phyloP scores from a whole-genome alignment of 495 filamentous ascomycete genomes.

The Trichoderma erinaceum region DNA sequence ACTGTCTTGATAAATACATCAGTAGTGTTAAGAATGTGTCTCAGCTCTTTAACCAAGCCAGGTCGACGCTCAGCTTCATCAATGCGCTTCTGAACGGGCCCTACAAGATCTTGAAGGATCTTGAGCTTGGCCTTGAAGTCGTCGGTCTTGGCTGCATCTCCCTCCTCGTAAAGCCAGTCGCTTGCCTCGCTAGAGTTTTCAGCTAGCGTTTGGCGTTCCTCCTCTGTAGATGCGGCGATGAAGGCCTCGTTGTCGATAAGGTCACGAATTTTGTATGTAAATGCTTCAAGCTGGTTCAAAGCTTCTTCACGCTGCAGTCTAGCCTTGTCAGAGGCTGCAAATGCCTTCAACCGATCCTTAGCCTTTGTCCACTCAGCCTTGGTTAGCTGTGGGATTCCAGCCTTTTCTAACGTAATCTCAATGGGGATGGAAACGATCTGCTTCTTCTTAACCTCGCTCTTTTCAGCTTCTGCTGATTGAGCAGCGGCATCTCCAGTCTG shows the following conservation, averaged over 20 bases:
- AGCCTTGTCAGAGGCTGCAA: slow-evolving; percentile 74
- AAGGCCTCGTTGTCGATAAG: slow-evolving; percentile 71
- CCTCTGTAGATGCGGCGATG: slow-evolving; percentile 56
- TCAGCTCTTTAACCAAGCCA: slow-evolving; percentile 54
- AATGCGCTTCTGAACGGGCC: slow-evolving; percentile 60
- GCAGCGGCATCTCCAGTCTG: slow-evolving; percentile 41
- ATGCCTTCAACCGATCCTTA: slow-evolving; percentile 66
- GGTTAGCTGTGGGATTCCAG: slow-evolving; percentile 54
- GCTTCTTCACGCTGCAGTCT: slow-evolving; percentile 77
- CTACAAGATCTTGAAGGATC: slow-evolving; percentile 62
- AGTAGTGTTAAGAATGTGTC: slow-evolving; percentile 55
- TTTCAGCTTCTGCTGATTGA: slow-evolving; percentile 35
- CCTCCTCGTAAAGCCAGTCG: slow-evolving; percentile 89
- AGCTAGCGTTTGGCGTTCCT: slow-evolving; percentile 56
- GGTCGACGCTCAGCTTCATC: slow-evolving; percentile 63
- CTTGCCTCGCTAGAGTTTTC: slow-evolving; percentile 58
- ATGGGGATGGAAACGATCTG: slow-evolving; percentile 66
- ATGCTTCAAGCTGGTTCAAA: slow-evolving; percentile 87
- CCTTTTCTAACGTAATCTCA: slow-evolving; percentile 51
- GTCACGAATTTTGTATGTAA: slow-evolving; percentile 84
- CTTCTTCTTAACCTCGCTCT: slow-evolving; percentile 50
- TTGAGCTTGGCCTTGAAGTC: slow-evolving; percentile 67
- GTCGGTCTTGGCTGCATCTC: slow-evolving; percentile 63
- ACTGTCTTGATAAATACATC: slow-evolving; percentile 45
- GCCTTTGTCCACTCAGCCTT: slow-evolving; percentile 57